Evolutionary conservation across 1,284 basidiomycete species (phyloP), one percentile per base, ranked within the genome.

Genomic region (Bjerkandera adusta): DNA sequence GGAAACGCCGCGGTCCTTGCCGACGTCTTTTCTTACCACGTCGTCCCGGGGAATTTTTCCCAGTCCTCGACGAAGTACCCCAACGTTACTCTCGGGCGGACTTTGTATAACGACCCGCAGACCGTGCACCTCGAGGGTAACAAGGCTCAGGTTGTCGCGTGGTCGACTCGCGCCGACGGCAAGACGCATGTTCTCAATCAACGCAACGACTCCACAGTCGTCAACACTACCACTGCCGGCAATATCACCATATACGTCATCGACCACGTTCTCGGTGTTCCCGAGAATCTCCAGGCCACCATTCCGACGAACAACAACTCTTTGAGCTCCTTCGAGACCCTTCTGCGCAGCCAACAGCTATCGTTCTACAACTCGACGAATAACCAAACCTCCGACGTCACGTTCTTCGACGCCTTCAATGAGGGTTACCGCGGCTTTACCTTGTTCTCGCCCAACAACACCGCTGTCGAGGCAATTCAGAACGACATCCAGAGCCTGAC

Each of bases 381-480:
- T 5, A 66, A 69, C 42, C 52, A 64, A 36, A 60, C 57, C 6
- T 50, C 65, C 6, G 67, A 57, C 20, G 25, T 49, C 12, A 53
- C 70, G 10, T 55, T 79, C n/a, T 63, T 75, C 21, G 56, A 68
- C 18, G 56, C 68, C 25, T 51, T 82, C 15, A 64, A 67, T 53
- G 51, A 54, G 1, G 58, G 52, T 8, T 51, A 69, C 3, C 62
- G 57, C n/a, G 88, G 86, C 3, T 73, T 85, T 50, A 91, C 89
- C 1, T 57, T 89, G 39, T 90, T 91, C 61, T 79, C 81, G 1
- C 88, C 87, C 1, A 73, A 68, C 49, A 70, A 83, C 54, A 63
- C 63, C 2, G 83, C 80, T 2, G 54, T 88, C 35, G 49, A 57
- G 25, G 67, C 66, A 0, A 67, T 70, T 0, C 55, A 60, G 11